Conservation (phyloP, 345 rosid species). For the Sisymbrium irio region DNA sequence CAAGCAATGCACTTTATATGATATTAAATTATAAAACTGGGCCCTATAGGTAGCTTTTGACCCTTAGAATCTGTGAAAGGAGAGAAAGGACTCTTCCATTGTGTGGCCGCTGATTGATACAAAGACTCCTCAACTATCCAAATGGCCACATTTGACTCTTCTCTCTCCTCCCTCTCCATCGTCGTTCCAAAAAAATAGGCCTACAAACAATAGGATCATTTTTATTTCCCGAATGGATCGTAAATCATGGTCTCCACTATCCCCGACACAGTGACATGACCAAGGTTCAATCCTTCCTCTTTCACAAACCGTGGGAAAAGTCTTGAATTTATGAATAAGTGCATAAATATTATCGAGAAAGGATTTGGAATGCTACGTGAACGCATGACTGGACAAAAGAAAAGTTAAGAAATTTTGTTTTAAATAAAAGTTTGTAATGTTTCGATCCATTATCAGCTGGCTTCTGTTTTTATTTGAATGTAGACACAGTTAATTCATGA, state of each 20-base stretch:
- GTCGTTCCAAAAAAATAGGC: not conserved
- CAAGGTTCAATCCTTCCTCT: constrained; percentile 8
- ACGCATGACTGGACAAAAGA: not conserved
- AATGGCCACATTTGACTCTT: constrained; percentile 45
- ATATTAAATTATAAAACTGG: constrained; percentile 13
- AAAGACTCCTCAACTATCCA: constrained; percentile 44
- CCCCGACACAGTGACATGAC: constrained; percentile 30
- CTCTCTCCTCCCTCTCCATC: not conserved
- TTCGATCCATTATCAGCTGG: not conserved
- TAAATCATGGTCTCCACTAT: constrained; percentile 27
- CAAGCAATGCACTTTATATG: constrained; percentile 19
- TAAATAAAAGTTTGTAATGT: not conserved
- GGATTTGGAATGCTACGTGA: not conserved
- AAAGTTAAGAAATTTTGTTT: not conserved
- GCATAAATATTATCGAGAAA: not conserved
- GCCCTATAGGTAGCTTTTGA: constrained; percentile 29
- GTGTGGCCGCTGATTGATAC: constrained; percentile 16
- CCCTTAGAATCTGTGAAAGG: constrained; percentile 44
- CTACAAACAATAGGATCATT: not conserved
- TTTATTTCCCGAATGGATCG: constrained; percentile 15
- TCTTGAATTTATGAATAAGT: not conserved
- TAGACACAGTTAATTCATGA: too few species aligned
- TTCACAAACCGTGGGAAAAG: constrained; percentile 7
- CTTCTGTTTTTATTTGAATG: not conserved
- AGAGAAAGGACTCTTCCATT: constrained; percentile 21